Evolutionary conservation across 768 basidiomycete genomes (phyloP), one percentile per base, ranked within the genome.

Genomic region (Boletales sp.): DNA sequence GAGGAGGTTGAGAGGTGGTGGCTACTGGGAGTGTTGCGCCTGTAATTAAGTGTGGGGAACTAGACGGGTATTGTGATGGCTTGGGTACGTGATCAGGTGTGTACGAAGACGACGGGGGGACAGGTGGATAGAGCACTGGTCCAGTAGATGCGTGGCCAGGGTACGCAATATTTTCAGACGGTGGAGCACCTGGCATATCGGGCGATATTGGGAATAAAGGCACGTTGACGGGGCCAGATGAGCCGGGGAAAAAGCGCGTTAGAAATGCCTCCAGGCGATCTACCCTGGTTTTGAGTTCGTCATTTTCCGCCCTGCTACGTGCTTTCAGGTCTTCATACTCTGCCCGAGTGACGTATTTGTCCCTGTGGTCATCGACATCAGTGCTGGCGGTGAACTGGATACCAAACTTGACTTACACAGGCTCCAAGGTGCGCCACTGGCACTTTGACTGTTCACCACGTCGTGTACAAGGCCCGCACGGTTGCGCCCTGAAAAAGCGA

Each of bases 391-490:
- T 27, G 36, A 38, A 17, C 31, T 21, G 45, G 38, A 17, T 31
- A 45, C 41, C 36, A 46, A 43, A 41, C 39, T 43, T 8, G 9
- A 73, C 87, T 70, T 73, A 91, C 85, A 84, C 79, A 36, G 88
- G 85, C 68, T 91, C 89, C 45, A 90, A 76, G 50, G 86, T 79
- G 64, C 85, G 81, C 90, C 90, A 93, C 60, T 86, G 83, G 63
- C 90, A 92, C 65, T 84, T 86, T 44, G 74, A 74, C 69, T 84
- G 82, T 72, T 93, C 90, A 54, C 86, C 86, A 64, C 90, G 81
- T 54, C 86, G 80, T 51, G 80, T 75, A 67, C 90, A 93, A 12
- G 88, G 88, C 13, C 83, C 81, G 68, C 90, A 93, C 43, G 90
- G 90, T 57, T 89, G 86, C 13, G 80, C 76, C 65, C 90, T 88